These are phyloP conservation scores for Phytophthora crassamura DNA, from an alignment of 352 stramenopile genomes.

Conservation along the genomic window DNA sequence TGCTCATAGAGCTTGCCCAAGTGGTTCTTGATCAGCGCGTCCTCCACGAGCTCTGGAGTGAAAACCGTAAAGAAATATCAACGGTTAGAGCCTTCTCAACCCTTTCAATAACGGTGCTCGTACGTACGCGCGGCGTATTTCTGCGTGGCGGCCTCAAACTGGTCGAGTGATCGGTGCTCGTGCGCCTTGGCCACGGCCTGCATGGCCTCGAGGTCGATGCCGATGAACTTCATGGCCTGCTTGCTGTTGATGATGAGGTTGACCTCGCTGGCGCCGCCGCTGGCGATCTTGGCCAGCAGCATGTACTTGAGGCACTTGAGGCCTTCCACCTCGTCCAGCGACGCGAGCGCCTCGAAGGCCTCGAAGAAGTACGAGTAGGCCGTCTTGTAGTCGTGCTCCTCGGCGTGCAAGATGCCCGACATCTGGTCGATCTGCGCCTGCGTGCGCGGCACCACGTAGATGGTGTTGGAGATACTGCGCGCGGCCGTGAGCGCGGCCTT, in stretches of 20 bases:
- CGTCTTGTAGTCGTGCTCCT: constrained; percentile 99
- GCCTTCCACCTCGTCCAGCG: constrained; percentile 88
- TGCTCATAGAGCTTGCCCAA: constrained; percentile 97
- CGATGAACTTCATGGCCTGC: constrained; percentile 97
- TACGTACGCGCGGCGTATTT: constrained; percentile 87
- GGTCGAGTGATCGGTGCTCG: constrained; percentile 93
- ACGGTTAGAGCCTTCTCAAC: not conserved
- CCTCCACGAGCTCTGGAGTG: constrained; percentile 76
- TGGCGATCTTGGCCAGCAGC: constrained; percentile 97
- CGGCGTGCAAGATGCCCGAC: constrained; percentile 96
- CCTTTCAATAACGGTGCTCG: not conserved
- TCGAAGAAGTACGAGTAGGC: constrained; percentile 99
- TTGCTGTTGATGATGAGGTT: constrained; percentile 96
- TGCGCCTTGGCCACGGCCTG: constrained; percentile 95
- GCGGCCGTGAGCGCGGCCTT: constrained; percentile 97
- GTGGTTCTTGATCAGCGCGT: constrained; percentile 94
- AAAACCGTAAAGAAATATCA: constrained; percentile 12
- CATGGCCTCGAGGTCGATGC: constrained; percentile 96
- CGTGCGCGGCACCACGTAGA: constrained; percentile 96
- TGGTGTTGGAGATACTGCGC: constrained; percentile 97
- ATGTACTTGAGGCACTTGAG: constrained; percentile 98
- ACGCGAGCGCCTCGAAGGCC: constrained; percentile 95
- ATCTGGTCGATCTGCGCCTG: constrained; percentile 97
- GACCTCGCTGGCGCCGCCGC: constrained; percentile 92
- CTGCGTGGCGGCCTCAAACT: constrained; percentile 85